Base-by-base conservation (phyloP, 495 filamentous ascomycete genomes). In the Melanomma pulvis-pyrius region DNA sequence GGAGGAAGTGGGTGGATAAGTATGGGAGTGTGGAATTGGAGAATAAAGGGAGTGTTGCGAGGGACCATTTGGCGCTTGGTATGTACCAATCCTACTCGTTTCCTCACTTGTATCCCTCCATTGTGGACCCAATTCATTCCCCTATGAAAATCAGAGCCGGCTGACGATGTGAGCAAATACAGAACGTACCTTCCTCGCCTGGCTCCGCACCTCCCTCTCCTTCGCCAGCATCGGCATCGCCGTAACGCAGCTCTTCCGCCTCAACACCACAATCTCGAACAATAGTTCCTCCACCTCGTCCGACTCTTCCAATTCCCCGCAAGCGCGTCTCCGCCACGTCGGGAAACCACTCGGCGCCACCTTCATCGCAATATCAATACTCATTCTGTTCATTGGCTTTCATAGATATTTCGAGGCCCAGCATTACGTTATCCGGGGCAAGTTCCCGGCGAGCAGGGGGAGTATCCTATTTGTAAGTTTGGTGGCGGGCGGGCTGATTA, bases 161-260 rank as follows among this genome's bases (percentile, higher is more conserved):
- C 13, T 36, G 32, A 6, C 13, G 13, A 36, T 36, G 6, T 57
- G 46, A 56, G 63, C 28, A 59, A 9, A 26, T 30, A 44, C 72
- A 97, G 94, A 98, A 78, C 88, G 94, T 29, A 98, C 94, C 2
- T 98, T 98, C 77, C 86, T 98, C 22, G 94, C 94, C 53, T 98
- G 94, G 94, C 85, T 98, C 50, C 87, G 94, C 49, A 98, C 94
- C 19, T 97, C 92, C 22, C 83, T 98, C 47, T 92, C 93, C 51
- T 98, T 98, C 74, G 96, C 94, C 39, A 92, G 88, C 53, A 98
- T 98, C 71, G 94, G 94, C 60, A 93, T 98, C 65, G 94, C 93
- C 55, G 86, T 98, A 53, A 97, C 96, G 1, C 94, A 98, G 76
- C 85, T 98, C 53, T 98, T 98, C 79, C 89, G 94, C 26, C 87